Percentiles rank a stretch among this genome's conserved stretches.
phyloP scores from a whole-genome alignment of 2,329 filamentous ascomycete genomes.

The Hymenoscyphus infarciens region DNA sequence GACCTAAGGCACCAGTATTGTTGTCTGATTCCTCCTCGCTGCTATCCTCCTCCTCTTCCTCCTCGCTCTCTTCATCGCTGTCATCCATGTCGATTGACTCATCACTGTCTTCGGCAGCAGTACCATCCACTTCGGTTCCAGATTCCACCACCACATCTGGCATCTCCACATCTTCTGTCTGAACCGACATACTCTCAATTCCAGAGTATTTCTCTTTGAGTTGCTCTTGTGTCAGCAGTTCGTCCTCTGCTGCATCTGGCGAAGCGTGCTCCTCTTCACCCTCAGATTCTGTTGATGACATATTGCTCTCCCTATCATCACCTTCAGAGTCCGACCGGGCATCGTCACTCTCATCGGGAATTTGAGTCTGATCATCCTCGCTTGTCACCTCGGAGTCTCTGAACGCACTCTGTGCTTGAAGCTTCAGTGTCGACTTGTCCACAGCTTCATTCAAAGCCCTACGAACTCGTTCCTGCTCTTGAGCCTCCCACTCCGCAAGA shows the following conservation, averaged over 20 bases:
- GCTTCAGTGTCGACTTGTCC: conserved; percentile 65
- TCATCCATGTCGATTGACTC: conserved; percentile 69
- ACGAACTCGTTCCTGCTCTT: conserved; percentile 60
- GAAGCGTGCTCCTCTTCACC: conserved; percentile 46
- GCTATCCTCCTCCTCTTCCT: conserved; percentile 38
- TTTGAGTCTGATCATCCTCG: conserved; percentile 38
- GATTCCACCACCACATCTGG: conserved; percentile 25
- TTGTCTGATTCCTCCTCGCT: conserved; percentile 35
- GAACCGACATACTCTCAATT: conserved; percentile 44
- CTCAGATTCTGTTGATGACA: conserved; percentile 62
- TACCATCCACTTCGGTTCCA: conserved; percentile 13
- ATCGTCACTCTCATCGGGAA: conserved; percentile 37
- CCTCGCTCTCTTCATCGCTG: conserved; percentile 48
- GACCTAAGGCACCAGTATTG: conserved; percentile 42
- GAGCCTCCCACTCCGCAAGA: conserved; percentile 60
- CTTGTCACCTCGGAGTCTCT: conserved; percentile 48
- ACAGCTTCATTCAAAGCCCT: conserved; percentile 71
- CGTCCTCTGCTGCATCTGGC: conserved; percentile 53
- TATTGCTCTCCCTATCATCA: conserved; percentile 49
- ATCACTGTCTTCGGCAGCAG: conserved; percentile 49
- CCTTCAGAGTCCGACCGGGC: conserved; percentile 38
- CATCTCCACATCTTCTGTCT: conserved; percentile 35
- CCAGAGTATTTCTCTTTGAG: conserved; percentile 66
- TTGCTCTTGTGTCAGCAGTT: conserved; percentile 66
- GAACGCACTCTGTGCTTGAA: conserved; percentile 57